A percentile compares a stretch with the other conserved stretches of the same genome.
Conservation (phyloP, 148 eudicot species). For the Dianthus caryophyllus region DNA sequence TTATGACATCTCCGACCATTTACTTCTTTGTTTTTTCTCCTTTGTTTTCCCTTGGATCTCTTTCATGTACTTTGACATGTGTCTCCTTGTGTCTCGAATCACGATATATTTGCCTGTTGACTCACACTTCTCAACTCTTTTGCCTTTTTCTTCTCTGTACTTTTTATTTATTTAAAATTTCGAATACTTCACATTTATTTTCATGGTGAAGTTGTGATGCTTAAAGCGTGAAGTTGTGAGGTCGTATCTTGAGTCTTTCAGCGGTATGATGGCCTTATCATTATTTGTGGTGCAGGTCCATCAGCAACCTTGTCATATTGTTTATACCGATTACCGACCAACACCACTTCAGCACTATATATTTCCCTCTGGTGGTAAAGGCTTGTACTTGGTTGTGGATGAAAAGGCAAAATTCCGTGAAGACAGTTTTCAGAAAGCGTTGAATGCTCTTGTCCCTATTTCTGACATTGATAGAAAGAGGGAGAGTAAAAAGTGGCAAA, state of each 20-base stretch:
- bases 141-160: not conserved
- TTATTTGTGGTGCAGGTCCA: conserved; percentile 69
- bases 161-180: not conserved
- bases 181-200: not conserved
- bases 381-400: conserved; percentile 91
- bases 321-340: conserved; percentile 94
- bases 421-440: conserved; percentile 95
- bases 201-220: no score
- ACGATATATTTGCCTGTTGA: not conserved
- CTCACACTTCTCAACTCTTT: not conserved
- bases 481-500: conserved; percentile 77
- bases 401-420: conserved; percentile 95
- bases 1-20: not conserved
- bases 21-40: not conserved
- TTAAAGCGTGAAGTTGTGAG: not conserved
- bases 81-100: conserved; percentile 1
- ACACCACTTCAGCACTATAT: conserved; percentile 98
- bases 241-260: not conserved
- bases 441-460: conserved; percentile 84
- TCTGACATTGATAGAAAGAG: conserved; percentile 60
- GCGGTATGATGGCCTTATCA: conserved; percentile 13
- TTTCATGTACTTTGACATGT: not conserved
- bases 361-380: conserved; percentile 91
- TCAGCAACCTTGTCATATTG: conserved; percentile 98
- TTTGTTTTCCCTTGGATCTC: not conserved